phyloP scores from a whole-genome alignment of 2,329 filamentous ascomycete species.

The Amauroascus niger region DNA sequence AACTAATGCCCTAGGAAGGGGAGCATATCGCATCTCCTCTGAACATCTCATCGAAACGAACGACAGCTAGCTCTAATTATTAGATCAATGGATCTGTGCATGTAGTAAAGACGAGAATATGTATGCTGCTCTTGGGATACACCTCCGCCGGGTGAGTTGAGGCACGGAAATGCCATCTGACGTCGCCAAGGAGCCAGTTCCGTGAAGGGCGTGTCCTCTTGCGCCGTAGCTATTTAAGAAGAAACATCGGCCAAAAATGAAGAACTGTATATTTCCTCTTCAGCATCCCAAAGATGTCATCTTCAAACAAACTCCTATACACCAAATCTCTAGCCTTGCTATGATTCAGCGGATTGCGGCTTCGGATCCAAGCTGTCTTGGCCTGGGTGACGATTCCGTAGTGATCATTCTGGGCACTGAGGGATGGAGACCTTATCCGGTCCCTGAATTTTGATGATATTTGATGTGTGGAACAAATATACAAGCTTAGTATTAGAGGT shows the following conservation, averaged over 20 bases:
- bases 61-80: no score
- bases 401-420: constrained; percentile 61
- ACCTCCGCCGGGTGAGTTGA: not conserved
- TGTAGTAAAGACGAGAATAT: no score
- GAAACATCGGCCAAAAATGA: not conserved
- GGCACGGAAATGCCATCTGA: not conserved
- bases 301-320: constrained; percentile 1
- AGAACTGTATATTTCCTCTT: no score
- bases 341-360: constrained; percentile 45
- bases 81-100: no score
- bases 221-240: no score
- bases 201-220: not conserved
- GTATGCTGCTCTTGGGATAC: no score
- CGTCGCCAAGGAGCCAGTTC: not conserved
- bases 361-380: constrained; percentile 25
- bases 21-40: no score
- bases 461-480: no score
- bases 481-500: no score
- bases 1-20: no score
- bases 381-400: constrained; percentile 42
- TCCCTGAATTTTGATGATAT: not conserved
- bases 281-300: constrained; percentile 5
- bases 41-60: no score
- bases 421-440: constrained; percentile 46
- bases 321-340: constrained; percentile 33